A percentile compares a stretch with the other conserved stretches of the same genome.
phyloP scores from a whole-genome alignment of 306 rosid genomes.

The Quillaja saponaria region DNA sequence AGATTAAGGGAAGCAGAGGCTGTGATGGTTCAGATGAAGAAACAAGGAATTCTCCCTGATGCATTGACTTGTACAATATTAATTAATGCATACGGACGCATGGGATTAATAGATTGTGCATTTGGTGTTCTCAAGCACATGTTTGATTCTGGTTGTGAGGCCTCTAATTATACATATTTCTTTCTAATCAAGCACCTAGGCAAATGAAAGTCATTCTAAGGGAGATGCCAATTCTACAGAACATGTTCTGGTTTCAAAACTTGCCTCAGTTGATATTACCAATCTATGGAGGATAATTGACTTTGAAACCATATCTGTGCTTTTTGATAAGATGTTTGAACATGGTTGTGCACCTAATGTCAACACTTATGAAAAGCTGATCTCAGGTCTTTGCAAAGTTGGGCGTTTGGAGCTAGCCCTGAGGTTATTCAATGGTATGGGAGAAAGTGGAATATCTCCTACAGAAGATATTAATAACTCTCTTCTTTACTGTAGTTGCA shows the following conservation, averaged over 20 bases:
- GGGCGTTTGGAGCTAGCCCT: conserved; percentile 48
- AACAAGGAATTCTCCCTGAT: conserved; percentile 63
- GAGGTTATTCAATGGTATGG: conserved; percentile 57
- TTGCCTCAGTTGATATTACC: conserved; percentile 35
- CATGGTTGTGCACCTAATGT: conserved; percentile 61
- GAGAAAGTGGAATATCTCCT: conserved; percentile 52
- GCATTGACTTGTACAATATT: conserved; percentile 52
- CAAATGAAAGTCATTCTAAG: conserved; percentile 34
- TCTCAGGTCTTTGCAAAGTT: conserved; percentile 69
- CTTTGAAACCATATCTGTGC: conserved; percentile 46
- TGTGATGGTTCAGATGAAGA: conserved; percentile 53
- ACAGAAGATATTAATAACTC: conserved; percentile 54
- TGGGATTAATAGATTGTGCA: conserved; percentile 62
- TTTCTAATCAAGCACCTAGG: conserved; percentile 64
- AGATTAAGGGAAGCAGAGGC: conserved; percentile 71
- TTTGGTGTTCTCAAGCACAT: conserved; percentile 70
- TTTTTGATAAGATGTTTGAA: conserved; percentile 64
- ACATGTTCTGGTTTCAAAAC: conserved; percentile 32
- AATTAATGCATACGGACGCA: conserved; percentile 57
- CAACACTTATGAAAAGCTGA: conserved; percentile 67
- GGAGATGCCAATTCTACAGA: conserved; percentile 25
- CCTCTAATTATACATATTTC: conserved; percentile 59
- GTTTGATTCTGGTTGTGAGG: conserved; percentile 64
- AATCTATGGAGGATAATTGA: conserved; percentile 63
- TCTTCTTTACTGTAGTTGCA: conserved; percentile 65